phyloP scores from a whole-genome alignment of 2,329 filamentous ascomycete species.

The Neofusicoccum kwambonambiense region DNA sequence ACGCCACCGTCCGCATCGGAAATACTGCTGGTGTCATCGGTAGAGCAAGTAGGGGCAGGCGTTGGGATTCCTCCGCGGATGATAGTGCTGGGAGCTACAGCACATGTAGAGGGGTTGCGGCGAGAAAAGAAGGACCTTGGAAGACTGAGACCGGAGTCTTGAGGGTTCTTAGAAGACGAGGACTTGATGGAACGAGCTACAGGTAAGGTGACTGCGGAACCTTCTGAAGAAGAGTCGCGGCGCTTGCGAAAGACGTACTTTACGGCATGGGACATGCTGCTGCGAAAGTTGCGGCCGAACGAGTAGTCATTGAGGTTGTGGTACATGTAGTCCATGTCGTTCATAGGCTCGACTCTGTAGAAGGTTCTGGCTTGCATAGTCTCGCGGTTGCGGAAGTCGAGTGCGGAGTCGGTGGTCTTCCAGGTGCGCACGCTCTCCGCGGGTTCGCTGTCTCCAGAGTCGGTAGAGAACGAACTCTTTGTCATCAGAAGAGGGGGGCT shows the following conservation, averaged over 20 bases:
- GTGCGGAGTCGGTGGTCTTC: constrained; percentile 11
- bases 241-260: constrained; percentile 13
- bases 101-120: neutral
- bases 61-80: neutral
- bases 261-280: constrained; percentile 2
- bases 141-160: constrained; percentile 14
- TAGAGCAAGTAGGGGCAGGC: neutral
- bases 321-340: constrained; percentile 6
- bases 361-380: constrained; percentile 8
- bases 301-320: constrained; percentile 6
- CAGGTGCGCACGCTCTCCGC: constrained; percentile 3
- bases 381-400: neutral
- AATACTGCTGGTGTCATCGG: neutral
- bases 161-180: constrained; percentile 12
- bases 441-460: constrained; percentile 5
- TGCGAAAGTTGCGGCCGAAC: neutral
- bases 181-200: neutral
- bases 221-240: constrained; percentile 30
- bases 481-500: constrained; percentile 14
- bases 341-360: constrained; percentile 5
- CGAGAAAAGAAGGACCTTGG: constrained; percentile 10
- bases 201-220: constrained; percentile 34
- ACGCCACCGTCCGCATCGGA: constrained; percentile 43
- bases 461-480: constrained; percentile 1
- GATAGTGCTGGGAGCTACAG: neutral